Conservation (phyloP, 306 rosid genomes). For the Castanea sativa region DNA sequence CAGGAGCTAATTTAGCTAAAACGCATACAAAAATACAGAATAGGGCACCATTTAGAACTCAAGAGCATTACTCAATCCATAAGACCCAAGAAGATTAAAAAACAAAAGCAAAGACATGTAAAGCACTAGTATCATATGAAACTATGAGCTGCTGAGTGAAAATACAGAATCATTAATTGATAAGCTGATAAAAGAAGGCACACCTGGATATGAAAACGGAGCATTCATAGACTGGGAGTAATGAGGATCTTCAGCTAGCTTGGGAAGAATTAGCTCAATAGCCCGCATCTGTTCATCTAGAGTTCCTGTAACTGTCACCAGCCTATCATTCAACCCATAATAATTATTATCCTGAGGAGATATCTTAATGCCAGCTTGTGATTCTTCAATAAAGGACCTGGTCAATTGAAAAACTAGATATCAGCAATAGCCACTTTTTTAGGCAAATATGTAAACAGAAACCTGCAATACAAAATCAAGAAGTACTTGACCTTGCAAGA, state of each 20-base stretch:
- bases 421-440: conserved; percentile 23
- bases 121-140: background rate
- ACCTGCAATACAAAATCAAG: conserved; percentile 10
- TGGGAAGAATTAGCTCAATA: conserved; percentile 78
- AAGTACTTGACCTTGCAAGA: background rate
- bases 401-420: conserved; percentile 26
- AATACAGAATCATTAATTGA: conserved; percentile 1
- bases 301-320: conserved; percentile 86
- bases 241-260: conserved; percentile 92
- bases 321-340: conserved; percentile 89
- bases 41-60: background rate
- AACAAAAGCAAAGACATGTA: background rate
- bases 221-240: conserved; percentile 86
- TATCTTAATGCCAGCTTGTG: conserved; percentile 97
- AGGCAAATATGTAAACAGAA: conserved; percentile 19
- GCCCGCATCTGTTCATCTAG: conserved; percentile 95
- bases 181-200: conserved; percentile 24
- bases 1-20: background rate
- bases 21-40: background rate
- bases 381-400: conserved; percentile 97
- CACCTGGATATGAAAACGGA: conserved; percentile 95
- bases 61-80: background rate
- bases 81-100: background rate
- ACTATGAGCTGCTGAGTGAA: background rate
- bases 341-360: conserved; percentile 98